phyloP scores from a whole-genome alignment of 2,329 filamentous ascomycete genomes.

The Fulvia fulva region DNA sequence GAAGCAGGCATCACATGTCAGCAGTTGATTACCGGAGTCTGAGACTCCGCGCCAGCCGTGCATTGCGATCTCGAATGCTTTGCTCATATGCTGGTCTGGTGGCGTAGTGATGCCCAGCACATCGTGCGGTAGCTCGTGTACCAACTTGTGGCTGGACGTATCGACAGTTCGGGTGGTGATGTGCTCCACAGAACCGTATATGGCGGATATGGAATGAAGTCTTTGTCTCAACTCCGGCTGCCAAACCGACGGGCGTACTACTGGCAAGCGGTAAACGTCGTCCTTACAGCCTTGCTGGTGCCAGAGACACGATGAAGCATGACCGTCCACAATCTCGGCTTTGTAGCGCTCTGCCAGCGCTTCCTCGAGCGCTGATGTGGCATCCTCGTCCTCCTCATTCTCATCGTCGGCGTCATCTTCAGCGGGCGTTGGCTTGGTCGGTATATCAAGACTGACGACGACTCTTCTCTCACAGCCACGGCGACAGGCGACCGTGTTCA shows the following conservation, averaged over 20 bases:
- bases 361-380: slow-evolving; percentile 47
- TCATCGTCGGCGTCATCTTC: slow-evolving; percentile 50
- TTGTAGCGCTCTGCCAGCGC: slow-evolving; percentile 73
- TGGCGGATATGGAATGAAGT: slow-evolving; percentile 25
- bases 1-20: slow-evolving; percentile 80
- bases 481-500: slow-evolving; percentile 76
- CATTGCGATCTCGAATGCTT: slow-evolving; percentile 36
- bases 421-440: neutral
- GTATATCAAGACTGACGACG: slow-evolving; percentile 67
- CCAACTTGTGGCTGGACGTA: slow-evolving; percentile 19
- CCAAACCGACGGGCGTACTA: slow-evolving; percentile 36
- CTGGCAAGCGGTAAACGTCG: slow-evolving; percentile 59
- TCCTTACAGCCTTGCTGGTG: slow-evolving; percentile 79
- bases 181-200: slow-evolving; percentile 27
- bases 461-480: slow-evolving; percentile 80
- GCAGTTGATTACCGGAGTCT: slow-evolving; percentile 64
- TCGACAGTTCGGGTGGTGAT: slow-evolving; percentile 17
- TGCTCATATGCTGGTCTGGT: slow-evolving; percentile 8
- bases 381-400: slow-evolving; percentile 39
- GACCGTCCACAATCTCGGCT: slow-evolving; percentile 67
- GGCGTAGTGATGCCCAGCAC: slow-evolving; percentile 19
- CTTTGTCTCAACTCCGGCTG: slow-evolving; percentile 32
- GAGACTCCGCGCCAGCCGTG: slow-evolving; percentile 52
- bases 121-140: slow-evolving; percentile 27
- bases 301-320: slow-evolving; percentile 83